phyloP scores from a whole-genome alignment of 2,329 filamentous ascomycete species.

The Scolecobasidium constrictum region DNA sequence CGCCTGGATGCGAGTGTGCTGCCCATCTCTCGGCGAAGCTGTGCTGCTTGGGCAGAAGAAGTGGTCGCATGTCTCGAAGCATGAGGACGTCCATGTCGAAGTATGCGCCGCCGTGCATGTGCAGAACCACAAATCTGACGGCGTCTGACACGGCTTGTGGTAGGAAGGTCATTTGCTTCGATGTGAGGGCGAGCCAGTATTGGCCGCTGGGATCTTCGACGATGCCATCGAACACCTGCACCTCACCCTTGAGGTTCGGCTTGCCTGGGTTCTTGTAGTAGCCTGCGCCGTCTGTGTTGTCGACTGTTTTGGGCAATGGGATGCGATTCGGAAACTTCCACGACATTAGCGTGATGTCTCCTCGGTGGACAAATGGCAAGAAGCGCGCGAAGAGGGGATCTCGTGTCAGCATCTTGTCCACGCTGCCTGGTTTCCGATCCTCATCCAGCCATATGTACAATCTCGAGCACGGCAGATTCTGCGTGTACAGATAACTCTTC shows the following conservation, averaged over 20 bases:
- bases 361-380: slow-evolving; percentile 41
- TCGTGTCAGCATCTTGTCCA: slow-evolving; percentile 39
- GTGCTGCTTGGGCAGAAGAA: slow-evolving; percentile 39
- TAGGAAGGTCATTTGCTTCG: slow-evolving; percentile 47
- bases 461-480: slow-evolving; percentile 44
- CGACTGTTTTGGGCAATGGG: slow-evolving; percentile 36
- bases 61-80: slow-evolving; percentile 43
- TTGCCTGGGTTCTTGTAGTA: slow-evolving; percentile 38
- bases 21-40: slow-evolving; percentile 46
- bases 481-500: slow-evolving; percentile 46
- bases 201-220: slow-evolving; percentile 38
- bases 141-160: slow-evolving; percentile 47
- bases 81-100: slow-evolving; percentile 47
- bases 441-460: slow-evolving; percentile 45
- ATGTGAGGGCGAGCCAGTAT: slow-evolving; percentile 42
- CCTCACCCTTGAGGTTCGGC: slow-evolving; percentile 30
- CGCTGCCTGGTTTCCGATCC: slow-evolving; percentile 39
- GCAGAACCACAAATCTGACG: slow-evolving; percentile 43
- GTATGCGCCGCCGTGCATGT: slow-evolving; percentile 43
- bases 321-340: slow-evolving; percentile 46
- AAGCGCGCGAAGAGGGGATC: slow-evolving; percentile 44
- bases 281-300: slow-evolving; percentile 37
- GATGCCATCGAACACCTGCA: slow-evolving; percentile 39
- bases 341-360: slow-evolving; percentile 39
- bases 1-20: slow-evolving; percentile 40